Evolutionary conservation across 805 yeast genomes (phyloP).

Genomic region (Yamadazyma olivae): DNA sequence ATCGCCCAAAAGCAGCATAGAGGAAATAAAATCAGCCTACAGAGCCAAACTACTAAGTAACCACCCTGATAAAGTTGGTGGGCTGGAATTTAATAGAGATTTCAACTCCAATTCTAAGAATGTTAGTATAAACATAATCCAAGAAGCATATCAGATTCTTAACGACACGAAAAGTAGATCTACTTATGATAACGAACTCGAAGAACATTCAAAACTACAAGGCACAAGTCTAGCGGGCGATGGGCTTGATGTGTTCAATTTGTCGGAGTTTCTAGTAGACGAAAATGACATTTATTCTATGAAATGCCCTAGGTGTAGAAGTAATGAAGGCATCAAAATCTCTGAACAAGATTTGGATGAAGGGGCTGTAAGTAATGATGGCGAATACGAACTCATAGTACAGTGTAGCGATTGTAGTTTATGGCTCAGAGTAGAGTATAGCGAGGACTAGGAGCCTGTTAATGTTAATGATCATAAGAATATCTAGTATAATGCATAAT

Average conservation of each 20-base stretch:
- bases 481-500: no score
- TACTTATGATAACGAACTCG: constrained; percentile 52
- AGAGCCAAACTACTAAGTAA: constrained; percentile 50
- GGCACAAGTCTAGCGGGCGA: constrained; percentile 40
- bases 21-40: constrained; percentile 62
- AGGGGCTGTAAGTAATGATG: constrained; percentile 50
- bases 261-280: constrained; percentile 51
- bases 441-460: constrained; percentile 46
- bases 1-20: constrained; percentile 27
- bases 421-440: constrained; percentile 77
- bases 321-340: constrained; percentile 51
- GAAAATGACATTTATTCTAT: constrained; percentile 41
- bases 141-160: constrained; percentile 63
- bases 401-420: constrained; percentile 84
- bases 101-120: no score
- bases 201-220: constrained; percentile 10
- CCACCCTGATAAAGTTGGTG: constrained; percentile 74
- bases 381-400: constrained; percentile 61
- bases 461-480: no score
- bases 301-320: constrained; percentile 68
- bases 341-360: constrained; percentile 59
- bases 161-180: constrained; percentile 23
- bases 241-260: constrained; percentile 64
- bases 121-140: no score
- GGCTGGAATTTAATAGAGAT: not conserved